phyloP scores from a whole-genome alignment of 1,284 basidiomycete species.

The Cystobasidium slooffiae region DNA sequence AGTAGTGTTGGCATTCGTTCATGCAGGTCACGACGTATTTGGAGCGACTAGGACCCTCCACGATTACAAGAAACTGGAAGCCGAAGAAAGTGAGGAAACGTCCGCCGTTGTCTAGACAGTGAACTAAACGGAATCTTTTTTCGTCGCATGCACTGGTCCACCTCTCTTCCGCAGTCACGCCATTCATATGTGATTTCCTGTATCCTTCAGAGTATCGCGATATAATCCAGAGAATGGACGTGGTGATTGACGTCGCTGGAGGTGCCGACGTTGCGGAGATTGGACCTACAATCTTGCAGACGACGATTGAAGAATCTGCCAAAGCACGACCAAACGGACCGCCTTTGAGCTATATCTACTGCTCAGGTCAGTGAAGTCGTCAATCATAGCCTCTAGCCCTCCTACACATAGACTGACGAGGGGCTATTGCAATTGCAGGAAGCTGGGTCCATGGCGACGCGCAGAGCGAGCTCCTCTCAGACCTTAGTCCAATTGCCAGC shows the following conservation, averaged over 20 bases:
- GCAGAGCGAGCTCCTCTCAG: conserved; percentile 41
- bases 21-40: conserved; percentile 64
- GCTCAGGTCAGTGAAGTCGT: conserved; percentile 49
- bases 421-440: conserved; percentile 20
- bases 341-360: conserved; percentile 63
- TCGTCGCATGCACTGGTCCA: background rate
- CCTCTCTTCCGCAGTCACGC: conserved; percentile 56
- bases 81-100: conserved; percentile 58
- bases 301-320: conserved; percentile 21
- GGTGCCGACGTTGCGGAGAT: conserved; percentile 51
- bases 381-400: background rate
- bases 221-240: conserved; percentile 59
- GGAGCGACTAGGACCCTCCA: conserved; percentile 61
- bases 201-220: conserved; percentile 59
- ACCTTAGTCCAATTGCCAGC: conserved; percentile 12
- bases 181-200: conserved; percentile 60
- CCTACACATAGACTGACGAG: background rate
- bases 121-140: too few relatives aligned
- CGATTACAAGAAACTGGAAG: conserved; percentile 59
- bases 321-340: conserved; percentile 52
- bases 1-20: conserved; percentile 61
- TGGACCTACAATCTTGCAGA: conserved; percentile 9
- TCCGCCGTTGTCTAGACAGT: background rate
- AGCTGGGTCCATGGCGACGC: conserved; percentile 62
- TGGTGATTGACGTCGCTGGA: conserved; percentile 60